phyloP scores from a whole-genome alignment of 2,329 filamentous ascomycete species.

The Ophiostoma tasmaniense region DNA sequence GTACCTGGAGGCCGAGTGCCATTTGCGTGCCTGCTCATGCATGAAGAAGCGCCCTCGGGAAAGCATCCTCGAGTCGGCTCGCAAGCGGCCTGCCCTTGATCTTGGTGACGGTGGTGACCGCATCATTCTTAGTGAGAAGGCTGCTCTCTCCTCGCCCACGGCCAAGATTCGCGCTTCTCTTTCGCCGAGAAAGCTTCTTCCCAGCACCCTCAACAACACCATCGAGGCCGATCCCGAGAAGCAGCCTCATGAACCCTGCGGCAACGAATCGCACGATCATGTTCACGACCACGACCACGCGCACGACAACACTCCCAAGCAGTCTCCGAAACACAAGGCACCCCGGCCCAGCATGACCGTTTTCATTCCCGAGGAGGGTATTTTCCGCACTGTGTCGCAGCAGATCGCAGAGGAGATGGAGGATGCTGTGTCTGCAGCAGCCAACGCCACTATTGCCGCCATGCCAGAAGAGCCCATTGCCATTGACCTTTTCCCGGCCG shows the following conservation, averaged over 20 bases:
- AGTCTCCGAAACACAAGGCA: conserved; percentile 1
- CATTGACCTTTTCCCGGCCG: conserved; percentile 15
- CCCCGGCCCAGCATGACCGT: conserved; percentile 39
- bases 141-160: conserved; percentile 19
- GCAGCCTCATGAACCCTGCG: background rate
- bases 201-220: conserved; percentile 27
- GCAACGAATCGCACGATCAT: background rate
- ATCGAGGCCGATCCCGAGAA: background rate
- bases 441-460: conserved; percentile 22
- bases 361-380: conserved; percentile 54
- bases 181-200: conserved; percentile 24
- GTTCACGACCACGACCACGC: no score
- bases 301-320: background rate
- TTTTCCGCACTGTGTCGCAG: conserved; percentile 53
- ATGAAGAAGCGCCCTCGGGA: conserved; percentile 33
- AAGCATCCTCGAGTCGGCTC: conserved; percentile 26
- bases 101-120: conserved; percentile 36
- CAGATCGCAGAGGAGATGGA: conserved; percentile 41
- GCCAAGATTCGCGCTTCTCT: conserved; percentile 23
- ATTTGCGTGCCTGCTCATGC: conserved; percentile 58
- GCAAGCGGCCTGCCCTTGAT: conserved; percentile 31
- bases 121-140: conserved; percentile 34
- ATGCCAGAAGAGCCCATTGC: conserved; percentile 19
- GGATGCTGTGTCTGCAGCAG: conserved; percentile 23
- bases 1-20: conserved; percentile 67